Evolutionary conservation across 2,329 filamentous ascomycete species (phyloP), one percentile per base, ranked within the genome.

Genomic region (Daldinia eschscholtzii): DNA sequence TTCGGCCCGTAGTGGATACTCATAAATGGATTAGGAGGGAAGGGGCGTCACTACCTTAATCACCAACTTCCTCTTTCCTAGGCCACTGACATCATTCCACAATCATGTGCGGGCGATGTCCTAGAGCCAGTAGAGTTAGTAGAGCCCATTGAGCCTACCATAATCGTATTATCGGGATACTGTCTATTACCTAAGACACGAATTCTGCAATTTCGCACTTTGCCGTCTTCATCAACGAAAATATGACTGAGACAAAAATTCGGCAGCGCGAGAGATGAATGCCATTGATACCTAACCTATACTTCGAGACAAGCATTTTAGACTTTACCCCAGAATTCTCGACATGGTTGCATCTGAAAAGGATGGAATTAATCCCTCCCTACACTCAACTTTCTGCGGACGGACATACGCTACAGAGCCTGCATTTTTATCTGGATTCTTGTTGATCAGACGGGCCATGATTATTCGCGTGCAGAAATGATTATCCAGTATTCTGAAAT

Each of bases 1-100:
- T 72, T 72, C 70, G 70, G 70, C 64, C 70, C 70, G 70, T 65
- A 35, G 67, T 65, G 65, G 67, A 55, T 57, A n/a, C 52, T 61
- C 67, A 64, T 70, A 48, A 64, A 67, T 66, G 59, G 67, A 57
- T 41, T 52, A 35, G 60, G 53, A 46, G 55, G 61, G 57, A 57
- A 57, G 35, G 55, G 55, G 42, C 58, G 64, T 63, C 57, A 53
- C 57, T 15, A 39, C 12, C 35, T 39, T 15, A 39, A 39, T 12
- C 53, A 58, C 50, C 59, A 62, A 60, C 65, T 65, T 62, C 26
- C 61, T 37, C 46, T 37, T 57, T 61, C 44, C 39, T 65, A 63
- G 60, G 46, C 59, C 64, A 64, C 60, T 72, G 67, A 70, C 70
- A 72, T 72, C 70, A 72, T 70, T 20, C 62, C 62, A 61, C 18